These are phyloP conservation scores for Aspergillus campestris DNA, from an alignment of 495 filamentous ascomycete species.

Conservation along the genomic window DNA sequence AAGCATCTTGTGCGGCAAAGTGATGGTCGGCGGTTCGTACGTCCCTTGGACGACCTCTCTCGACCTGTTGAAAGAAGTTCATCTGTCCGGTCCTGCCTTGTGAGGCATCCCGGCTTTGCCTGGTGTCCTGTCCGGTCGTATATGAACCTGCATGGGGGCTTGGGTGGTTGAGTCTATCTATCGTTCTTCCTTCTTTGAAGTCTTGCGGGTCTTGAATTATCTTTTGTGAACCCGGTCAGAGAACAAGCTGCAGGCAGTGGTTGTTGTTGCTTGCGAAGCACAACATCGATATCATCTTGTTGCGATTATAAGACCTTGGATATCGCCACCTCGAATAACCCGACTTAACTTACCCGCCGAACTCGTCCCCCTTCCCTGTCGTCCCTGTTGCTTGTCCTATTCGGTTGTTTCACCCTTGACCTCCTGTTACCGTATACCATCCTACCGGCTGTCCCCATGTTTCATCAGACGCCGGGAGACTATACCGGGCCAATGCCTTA, in stretches of 20 bases:
- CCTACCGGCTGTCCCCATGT: constrained; percentile 15
- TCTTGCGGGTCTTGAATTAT: no score
- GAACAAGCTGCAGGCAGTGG: no score
- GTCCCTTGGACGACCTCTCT: constrained; percentile 21
- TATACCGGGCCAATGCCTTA: constrained; percentile 21
- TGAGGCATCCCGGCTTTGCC: constrained; percentile 27
- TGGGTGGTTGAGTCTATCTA: no score
- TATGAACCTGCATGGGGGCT: constrained; percentile 11
- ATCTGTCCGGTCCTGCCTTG: constrained; percentile 28
- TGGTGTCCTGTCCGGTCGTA: constrained; percentile 19
- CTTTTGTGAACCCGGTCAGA: no score
- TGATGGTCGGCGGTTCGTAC: constrained; percentile 26
- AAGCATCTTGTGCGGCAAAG: constrained; percentile 28
- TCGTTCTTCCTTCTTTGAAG: constrained; percentile 2
- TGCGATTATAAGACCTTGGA: no score
- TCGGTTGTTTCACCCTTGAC: constrained; percentile 3
- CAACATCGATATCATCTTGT: no score
- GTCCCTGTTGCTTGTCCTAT: constrained; percentile 16
- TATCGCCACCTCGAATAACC: no score
- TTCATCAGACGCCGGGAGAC: constrained; percentile 9
- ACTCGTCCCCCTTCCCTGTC: no score
- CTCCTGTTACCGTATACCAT: constrained; percentile 13
- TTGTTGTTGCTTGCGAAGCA: no score
- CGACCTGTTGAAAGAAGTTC: constrained; percentile 31
- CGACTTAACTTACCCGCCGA: no score